Evolutionary conservation across 2,329 filamentous ascomycete species (phyloP).

Genomic region (Aspergillus pseudonomiae): DNA sequence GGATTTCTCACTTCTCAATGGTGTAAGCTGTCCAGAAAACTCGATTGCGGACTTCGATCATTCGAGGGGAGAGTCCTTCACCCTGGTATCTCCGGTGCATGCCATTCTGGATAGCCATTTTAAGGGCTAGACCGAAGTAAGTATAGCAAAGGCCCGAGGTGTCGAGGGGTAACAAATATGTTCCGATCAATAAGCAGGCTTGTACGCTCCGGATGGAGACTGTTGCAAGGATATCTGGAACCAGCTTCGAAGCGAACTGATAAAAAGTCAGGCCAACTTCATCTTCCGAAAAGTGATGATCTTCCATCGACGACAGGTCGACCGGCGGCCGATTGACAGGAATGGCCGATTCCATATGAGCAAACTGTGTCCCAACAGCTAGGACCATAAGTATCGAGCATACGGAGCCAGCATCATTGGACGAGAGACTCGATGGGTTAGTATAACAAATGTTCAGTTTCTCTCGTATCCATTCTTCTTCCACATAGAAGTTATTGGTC

Average conservation of each 20-base stretch:
- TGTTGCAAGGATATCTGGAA: slow-evolving; percentile 60
- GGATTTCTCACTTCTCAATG: slow-evolving; percentile 53
- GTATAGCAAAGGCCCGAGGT: slow-evolving; percentile 60
- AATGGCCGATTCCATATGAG: slow-evolving; percentile 44
- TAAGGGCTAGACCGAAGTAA: slow-evolving; percentile 59
- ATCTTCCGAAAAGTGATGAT: slow-evolving; percentile 52
- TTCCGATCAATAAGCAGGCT: slow-evolving; percentile 59
- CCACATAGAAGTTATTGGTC: slow-evolving; percentile 49
- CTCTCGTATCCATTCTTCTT: slow-evolving; percentile 45
- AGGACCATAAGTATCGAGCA: slow-evolving; percentile 48
- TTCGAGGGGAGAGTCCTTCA: slow-evolving; percentile 50
- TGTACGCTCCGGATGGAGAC: slow-evolving; percentile 62
- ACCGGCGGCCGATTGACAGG: slow-evolving; percentile 37
- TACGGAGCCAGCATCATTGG: slow-evolving; percentile 45
- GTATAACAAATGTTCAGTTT: slow-evolving; percentile 44
- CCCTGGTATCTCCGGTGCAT: slow-evolving; percentile 59
- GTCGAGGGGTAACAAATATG: slow-evolving; percentile 60
- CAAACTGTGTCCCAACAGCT: slow-evolving; percentile 49
- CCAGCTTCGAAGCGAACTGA: slow-evolving; percentile 56
- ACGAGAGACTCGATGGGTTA: slow-evolving; percentile 36
- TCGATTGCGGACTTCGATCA: slow-evolving; percentile 57
- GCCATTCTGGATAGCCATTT: slow-evolving; percentile 62
- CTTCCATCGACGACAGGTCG: slow-evolving; percentile 30
- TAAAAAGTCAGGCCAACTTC: slow-evolving; percentile 61
- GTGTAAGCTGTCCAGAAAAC: slow-evolving; percentile 63